Conservation (phyloP, 345 rosid genomes). For the Salix brachista region DNA sequence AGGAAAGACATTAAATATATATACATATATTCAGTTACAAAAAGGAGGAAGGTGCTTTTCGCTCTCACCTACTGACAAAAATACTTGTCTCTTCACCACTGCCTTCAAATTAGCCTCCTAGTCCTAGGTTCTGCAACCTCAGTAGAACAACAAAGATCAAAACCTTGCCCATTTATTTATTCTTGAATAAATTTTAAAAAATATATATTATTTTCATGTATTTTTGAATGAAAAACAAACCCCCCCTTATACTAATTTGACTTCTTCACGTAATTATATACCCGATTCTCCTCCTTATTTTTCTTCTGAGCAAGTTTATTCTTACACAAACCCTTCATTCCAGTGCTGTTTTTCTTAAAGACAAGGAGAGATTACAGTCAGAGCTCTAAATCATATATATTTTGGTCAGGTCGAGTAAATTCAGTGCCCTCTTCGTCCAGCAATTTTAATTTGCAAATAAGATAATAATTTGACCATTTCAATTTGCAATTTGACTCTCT, state of each 20-base stretch:
- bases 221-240: no score
- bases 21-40: constrained; percentile 18
- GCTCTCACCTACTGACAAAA: constrained; percentile 11
- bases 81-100: not conserved
- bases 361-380: not conserved
- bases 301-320: not conserved
- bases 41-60: not conserved
- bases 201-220: no score
- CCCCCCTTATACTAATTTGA: no score
- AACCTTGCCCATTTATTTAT: not conserved
- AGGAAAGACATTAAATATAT: not conserved
- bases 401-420: not conserved
- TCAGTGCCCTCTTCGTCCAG: not conserved
- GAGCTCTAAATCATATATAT: no score
- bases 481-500: constrained; percentile 2
- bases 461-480: not conserved
- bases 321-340: not conserved
- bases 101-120: not conserved
- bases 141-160: not conserved
- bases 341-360: not conserved
- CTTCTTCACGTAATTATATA: no score
- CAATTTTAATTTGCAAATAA: not conserved
- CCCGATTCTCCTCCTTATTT: no score
- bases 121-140: not conserved
- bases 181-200: no score